phyloP scores from a whole-genome alignment of 495 filamentous ascomycete genomes.

The Xylaria flabelliformis region DNA sequence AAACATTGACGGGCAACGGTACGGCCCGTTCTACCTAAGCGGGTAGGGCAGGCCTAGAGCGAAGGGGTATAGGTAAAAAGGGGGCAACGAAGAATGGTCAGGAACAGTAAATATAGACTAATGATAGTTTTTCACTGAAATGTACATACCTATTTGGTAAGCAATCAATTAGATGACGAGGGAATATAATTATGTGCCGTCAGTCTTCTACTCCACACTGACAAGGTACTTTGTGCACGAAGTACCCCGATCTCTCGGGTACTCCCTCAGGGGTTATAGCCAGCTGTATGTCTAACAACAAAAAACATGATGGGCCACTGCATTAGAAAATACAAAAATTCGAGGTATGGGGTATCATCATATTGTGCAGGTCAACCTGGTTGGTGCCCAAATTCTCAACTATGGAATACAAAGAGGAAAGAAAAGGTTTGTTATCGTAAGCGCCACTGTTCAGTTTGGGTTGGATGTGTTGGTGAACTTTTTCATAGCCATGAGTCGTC shows the following conservation, averaged over 20 bases:
- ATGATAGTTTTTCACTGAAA: not conserved
- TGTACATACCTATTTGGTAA: not conserved
- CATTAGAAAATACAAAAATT: not conserved
- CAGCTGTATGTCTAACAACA: not conserved
- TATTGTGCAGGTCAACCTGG: not conserved
- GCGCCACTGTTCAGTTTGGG: not conserved
- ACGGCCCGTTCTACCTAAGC: not conserved
- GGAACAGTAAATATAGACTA: not conserved
- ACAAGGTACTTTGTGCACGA: not conserved
- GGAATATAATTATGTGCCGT: not conserved
- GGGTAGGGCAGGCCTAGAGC: not conserved
- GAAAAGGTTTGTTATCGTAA: not conserved
- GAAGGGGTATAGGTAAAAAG: not conserved
- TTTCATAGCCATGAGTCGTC: conserved; percentile 23
- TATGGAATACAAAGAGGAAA: not conserved
- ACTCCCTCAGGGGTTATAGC: not conserved
- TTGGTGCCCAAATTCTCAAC: not conserved
- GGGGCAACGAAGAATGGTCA: no score
- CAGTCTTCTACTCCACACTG: not conserved
- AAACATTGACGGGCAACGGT: not conserved
- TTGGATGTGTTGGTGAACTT: not conserved
- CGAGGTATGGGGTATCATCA: conserved; percentile 7
- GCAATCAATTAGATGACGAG: not conserved
- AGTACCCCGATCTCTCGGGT: not conserved
- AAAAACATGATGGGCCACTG: not conserved